A percentile compares a stretch with the other conserved stretches of the same genome.
phyloP scores from a whole-genome alignment of 176 grass and related monocot genomes.

The Lolium perenne region DNA sequence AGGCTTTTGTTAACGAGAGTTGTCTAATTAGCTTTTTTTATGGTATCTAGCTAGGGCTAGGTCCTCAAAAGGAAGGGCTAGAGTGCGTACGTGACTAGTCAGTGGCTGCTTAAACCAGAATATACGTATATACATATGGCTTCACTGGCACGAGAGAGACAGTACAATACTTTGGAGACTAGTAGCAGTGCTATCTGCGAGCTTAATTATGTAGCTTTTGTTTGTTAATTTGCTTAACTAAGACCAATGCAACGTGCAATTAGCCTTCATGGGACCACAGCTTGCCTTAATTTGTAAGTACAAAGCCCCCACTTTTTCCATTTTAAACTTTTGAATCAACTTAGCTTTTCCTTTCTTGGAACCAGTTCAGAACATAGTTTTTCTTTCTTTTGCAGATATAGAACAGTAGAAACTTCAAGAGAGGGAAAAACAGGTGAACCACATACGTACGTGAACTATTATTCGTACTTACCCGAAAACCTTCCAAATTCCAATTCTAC shows the following conservation, averaged over 20 bases:
- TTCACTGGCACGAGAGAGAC: slow-evolving; percentile 16
- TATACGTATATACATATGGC: neutral
- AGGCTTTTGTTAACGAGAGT: neutral
- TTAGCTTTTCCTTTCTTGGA: neutral
- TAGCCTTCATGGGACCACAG: neutral
- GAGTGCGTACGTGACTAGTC: neutral
- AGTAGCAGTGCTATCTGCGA: neutral
- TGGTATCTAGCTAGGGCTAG: slow-evolving; percentile 2
- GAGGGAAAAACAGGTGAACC: too few species aligned
- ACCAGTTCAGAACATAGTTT: neutral
- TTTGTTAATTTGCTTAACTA: slow-evolving; percentile 17
- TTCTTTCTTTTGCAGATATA: neutral
- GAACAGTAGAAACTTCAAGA: neutral
- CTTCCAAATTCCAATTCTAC: neutral
- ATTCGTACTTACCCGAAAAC: too few species aligned
- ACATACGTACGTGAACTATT: too few species aligned
- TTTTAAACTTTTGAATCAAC: neutral
- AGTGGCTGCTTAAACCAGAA: neutral
- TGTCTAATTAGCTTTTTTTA: slow-evolving; percentile 1
- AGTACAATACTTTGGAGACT: neutral
- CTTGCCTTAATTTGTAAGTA: neutral
- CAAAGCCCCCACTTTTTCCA: neutral
- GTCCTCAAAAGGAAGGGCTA: slow-evolving; percentile 11
- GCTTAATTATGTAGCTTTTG: neutral
- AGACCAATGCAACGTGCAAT: slow-evolving; percentile 24